Percentiles rank a stretch among this genome's conserved stretches.
These are phyloP conservation scores for Lotmaria passim DNA, from an alignment of 208 protist species.

Conservation along the genomic window DNA sequence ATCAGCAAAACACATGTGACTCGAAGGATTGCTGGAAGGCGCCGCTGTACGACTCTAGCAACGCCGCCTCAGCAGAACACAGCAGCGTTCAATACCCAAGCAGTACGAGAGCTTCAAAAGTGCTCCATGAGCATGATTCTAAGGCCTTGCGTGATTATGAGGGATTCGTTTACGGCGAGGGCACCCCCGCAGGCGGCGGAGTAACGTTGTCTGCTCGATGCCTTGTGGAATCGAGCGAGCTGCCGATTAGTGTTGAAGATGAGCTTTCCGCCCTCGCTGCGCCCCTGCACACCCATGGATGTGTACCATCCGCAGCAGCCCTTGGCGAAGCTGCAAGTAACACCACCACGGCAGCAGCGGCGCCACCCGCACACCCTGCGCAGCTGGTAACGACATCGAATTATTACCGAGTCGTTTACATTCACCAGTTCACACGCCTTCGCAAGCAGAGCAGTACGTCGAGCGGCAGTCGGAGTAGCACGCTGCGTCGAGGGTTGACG, in stretches of 20 bases:
- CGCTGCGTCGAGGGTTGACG: background rate
- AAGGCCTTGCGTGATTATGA: too few relatives aligned
- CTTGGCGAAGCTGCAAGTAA: too few relatives aligned
- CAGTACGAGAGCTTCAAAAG: background rate
- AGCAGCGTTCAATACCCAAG: background rate
- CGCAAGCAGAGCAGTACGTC: constrained; percentile 2
- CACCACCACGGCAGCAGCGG: too few relatives aligned
- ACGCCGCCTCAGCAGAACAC: constrained; percentile 10
- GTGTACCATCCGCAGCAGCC: too few relatives aligned
- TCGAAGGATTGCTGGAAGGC: background rate
- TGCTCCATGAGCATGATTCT: too few relatives aligned
- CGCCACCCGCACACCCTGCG: too few relatives aligned
- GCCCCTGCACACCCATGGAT: background rate
- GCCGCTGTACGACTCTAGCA: constrained; percentile 33
- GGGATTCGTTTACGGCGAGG: background rate
- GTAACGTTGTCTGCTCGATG: background rate
- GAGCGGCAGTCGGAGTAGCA: background rate
- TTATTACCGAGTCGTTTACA: constrained; percentile 34
- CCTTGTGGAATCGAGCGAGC: background rate
- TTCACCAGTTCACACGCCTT: constrained; percentile 9
- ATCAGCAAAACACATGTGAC: too few relatives aligned
- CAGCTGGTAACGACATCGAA: too few relatives aligned
- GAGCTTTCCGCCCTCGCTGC: background rate
- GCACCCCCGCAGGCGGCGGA: background rate
- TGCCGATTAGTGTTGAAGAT: background rate